A percentile compares a stretch with the other conserved stretches of the same genome.
phyloP scores from a whole-genome alignment of 148 eudicot genomes.

The Gaultheria prostrata region DNA sequence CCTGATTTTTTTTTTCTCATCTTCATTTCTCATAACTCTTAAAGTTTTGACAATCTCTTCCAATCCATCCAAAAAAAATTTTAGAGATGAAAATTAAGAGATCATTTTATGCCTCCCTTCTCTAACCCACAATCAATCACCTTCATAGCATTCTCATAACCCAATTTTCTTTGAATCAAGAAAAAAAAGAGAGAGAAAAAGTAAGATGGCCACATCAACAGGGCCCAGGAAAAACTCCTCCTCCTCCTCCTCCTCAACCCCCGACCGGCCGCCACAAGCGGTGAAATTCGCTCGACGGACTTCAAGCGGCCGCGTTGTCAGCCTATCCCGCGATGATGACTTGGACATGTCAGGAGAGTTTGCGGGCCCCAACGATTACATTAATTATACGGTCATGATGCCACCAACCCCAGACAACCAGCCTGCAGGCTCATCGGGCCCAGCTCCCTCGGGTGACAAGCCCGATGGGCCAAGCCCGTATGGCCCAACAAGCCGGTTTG shows the following conservation, averaged over 20 bases:
- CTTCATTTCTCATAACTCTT: not conserved
- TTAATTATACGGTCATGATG: constrained; percentile 67
- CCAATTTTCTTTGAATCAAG: not conserved
- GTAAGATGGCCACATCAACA: constrained; percentile 27
- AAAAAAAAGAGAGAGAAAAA: not conserved
- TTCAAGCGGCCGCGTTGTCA: constrained; percentile 53
- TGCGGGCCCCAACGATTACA: constrained; percentile 38
- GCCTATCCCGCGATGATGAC: constrained; percentile 53
- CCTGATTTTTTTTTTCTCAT: constrained; percentile 2
- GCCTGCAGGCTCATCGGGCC: constrained; percentile 26
- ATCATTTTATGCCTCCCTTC: not conserved
- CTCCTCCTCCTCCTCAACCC: not conserved
- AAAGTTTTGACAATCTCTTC: not conserved
- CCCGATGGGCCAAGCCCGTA: constrained; percentile 30
- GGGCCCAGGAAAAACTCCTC: constrained; percentile 17
- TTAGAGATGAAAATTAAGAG: not conserved
- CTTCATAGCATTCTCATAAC: not conserved
- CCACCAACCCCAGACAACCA: constrained; percentile 91
- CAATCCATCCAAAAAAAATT: not conserved
- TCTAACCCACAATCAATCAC: not conserved
- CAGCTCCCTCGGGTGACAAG: constrained; percentile 22
- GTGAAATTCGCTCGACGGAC: constrained; percentile 54
- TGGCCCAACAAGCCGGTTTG: constrained; percentile 24
- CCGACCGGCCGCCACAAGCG: constrained; percentile 33
- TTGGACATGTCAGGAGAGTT: constrained; percentile 37